Evolutionary conservation across 176 grass and related monocot genomes (phyloP).

Genomic region (Neostapfia colusana): DNA sequence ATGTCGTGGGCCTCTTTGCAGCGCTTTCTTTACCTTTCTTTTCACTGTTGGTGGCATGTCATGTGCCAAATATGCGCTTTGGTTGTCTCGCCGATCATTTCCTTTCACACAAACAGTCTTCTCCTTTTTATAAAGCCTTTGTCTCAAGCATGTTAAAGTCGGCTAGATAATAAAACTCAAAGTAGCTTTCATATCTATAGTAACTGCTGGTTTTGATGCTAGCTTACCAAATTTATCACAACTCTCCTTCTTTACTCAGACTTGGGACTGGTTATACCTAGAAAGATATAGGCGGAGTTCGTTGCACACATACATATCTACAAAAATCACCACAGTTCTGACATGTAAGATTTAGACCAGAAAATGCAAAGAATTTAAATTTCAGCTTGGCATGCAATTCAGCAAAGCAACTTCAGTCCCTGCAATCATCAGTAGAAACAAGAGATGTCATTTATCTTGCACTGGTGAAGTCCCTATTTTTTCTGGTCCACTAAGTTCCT

Average conservation of each 20-base stretch:
- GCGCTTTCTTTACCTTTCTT: not conserved
- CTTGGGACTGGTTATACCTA: too few relatives aligned
- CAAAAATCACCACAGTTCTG: not conserved
- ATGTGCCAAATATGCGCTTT: not conserved
- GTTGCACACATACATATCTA: slow-evolving; percentile 50
- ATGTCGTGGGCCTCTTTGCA: slow-evolving; percentile 7
- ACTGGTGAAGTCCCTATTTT: not conserved
- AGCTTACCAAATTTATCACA: too few relatives aligned
- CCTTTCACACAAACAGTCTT: slow-evolving; percentile 45
- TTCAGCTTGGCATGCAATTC: not conserved
- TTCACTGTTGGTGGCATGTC: slow-evolving; percentile 25
- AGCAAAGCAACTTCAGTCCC: not conserved
- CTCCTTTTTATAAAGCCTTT: too few relatives aligned
- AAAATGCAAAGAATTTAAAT: not conserved
- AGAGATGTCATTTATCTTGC: not conserved
- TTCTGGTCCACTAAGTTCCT: not conserved
- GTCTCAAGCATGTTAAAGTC: too few relatives aligned
- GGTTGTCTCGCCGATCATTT: slow-evolving; percentile 27
- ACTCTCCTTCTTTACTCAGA: too few relatives aligned
- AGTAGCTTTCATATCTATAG: too few relatives aligned
- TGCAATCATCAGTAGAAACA: not conserved
- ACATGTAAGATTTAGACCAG: not conserved
- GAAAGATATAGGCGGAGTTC: too few relatives aligned
- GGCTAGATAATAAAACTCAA: too few relatives aligned
- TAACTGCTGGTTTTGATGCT: too few relatives aligned